Evolutionary conservation across 2,329 filamentous ascomycete species (phyloP), one percentile per base, ranked within the genome.

Genomic region (Mycogone perniciosa): DNA sequence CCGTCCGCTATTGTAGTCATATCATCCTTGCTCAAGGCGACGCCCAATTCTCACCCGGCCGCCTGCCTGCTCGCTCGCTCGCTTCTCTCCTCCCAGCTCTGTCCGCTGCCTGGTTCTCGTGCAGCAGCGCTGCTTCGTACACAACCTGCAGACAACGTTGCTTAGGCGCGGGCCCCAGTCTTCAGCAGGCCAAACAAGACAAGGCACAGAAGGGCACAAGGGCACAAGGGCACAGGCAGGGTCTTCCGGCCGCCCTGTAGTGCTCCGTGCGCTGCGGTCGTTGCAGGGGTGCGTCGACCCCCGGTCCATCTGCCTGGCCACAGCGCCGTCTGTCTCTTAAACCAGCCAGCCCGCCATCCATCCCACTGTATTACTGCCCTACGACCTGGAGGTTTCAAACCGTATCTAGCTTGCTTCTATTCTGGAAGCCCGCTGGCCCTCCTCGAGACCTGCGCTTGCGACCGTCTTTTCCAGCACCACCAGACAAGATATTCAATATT

Each of bases 311-410:
- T 53, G 51, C 51, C 51, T 50, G 51, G 41, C 46, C 51, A 10
- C 29, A 33, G 41, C 51, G 33, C 41, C 41, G 46, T 53, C 59
- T 60, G 46, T 53, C 59, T 60, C 66, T 65, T 65, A 62, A 64
- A 62, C 60, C 61, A 58, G 57, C 59, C 59, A 59, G 51, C 47
- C 47, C 51, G 47, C 50, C 53, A 50, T 53, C 48, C 42, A 34
- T 42, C 44, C 41, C 46, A 44, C 31, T 45, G 46, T 37, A 40
- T 47, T 50, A 45, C 50, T 31, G 51, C 50, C 50, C 51, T 38
- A 44, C 40, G 52, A 48, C 54, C 44, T 47, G 51, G 53, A 51
- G 46, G 57, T 54, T 46, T 47, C 50, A 44, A 53, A 44, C 46
- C 53, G 48, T 48, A 50, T 40, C n/a, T 42, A 55, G 56, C 56